Conservation (phyloP, 2,329 filamentous ascomycete species). For the Fusarium liriodendri region DNA sequence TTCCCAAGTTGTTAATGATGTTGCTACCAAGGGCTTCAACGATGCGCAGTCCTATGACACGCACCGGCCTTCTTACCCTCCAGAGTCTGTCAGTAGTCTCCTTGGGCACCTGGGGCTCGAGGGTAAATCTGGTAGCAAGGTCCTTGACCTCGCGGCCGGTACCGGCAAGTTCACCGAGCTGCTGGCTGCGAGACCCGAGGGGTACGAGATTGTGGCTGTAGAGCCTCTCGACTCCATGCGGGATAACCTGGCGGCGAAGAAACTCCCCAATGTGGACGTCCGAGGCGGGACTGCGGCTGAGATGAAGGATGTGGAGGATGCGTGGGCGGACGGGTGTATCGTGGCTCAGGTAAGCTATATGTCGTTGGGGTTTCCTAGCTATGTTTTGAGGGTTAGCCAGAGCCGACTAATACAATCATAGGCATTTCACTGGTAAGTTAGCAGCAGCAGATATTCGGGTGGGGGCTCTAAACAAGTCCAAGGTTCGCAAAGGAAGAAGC, state of each 20-base stretch:
- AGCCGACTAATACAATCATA: slow-evolving; percentile 34
- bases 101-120: slow-evolving; percentile 66
- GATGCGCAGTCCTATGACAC: slow-evolving; percentile 74
- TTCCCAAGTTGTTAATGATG: slow-evolving; percentile 60
- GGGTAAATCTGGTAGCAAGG: slow-evolving; percentile 56
- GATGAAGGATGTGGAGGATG: slow-evolving; percentile 63
- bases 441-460: background rate
- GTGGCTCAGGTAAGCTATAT: slow-evolving; percentile 70
- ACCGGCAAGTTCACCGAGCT: slow-evolving; percentile 78
- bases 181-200: slow-evolving; percentile 68
- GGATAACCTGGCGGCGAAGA: slow-evolving; percentile 67
- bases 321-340: slow-evolving; percentile 73
- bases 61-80: slow-evolving; percentile 75
- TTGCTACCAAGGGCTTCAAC: slow-evolving; percentile 69
- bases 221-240: slow-evolving; percentile 76
- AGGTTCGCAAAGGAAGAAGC: slow-evolving; percentile 76
- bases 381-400: background rate
- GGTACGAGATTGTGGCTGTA: slow-evolving; percentile 70
- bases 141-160: slow-evolving; percentile 75
- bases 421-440: slow-evolving; percentile 67
- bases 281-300: slow-evolving; percentile 67
- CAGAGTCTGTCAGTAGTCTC: slow-evolving; percentile 67
- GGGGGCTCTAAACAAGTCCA: background rate
- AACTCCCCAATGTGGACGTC: slow-evolving; percentile 64
- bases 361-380: slow-evolving; percentile 17